phyloP scores from a whole-genome alignment of 306 rosid genomes.

The Corylus heterophylla region DNA sequence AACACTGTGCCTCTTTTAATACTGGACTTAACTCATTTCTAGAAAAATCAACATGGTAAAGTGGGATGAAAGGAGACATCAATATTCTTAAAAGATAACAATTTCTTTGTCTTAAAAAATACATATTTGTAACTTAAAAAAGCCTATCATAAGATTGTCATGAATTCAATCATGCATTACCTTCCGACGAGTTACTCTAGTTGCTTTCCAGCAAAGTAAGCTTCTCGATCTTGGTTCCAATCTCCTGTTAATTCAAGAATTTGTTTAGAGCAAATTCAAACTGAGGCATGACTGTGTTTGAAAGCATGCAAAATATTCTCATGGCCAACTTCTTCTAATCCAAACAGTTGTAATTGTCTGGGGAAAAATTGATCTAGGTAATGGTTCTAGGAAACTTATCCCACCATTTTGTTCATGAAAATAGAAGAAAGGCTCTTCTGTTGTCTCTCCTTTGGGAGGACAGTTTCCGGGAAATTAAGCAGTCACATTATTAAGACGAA shows the following conservation, averaged over 20 bases:
- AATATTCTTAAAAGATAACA: neutral
- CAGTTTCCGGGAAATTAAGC: neutral
- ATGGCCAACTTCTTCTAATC: conserved; percentile 5
- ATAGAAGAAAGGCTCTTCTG: neutral
- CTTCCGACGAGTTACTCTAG: conserved; percentile 78
- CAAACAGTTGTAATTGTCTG: neutral
- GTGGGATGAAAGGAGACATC: neutral
- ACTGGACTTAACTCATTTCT: too few relatives aligned
- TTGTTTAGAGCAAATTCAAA: conserved; percentile 24
- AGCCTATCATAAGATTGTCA: conserved; percentile 8
- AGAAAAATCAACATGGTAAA: neutral
- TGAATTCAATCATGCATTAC: conserved; percentile 41
- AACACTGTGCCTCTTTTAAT: too few relatives aligned
- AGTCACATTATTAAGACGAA: neutral
- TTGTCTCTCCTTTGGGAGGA: neutral
- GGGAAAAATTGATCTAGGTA: neutral
- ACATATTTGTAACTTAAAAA: neutral
- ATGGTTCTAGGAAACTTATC: conserved; percentile 13
- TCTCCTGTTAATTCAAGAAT: conserved; percentile 58
- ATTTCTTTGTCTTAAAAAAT: too few relatives aligned
- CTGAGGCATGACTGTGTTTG: conserved; percentile 5
- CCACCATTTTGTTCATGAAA: neutral
- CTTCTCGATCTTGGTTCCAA: conserved; percentile 93
- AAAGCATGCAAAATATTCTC: conserved; percentile 11
- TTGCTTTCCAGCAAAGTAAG: conserved; percentile 88